These are phyloP conservation scores for Ligustrum vulgare DNA, from an alignment of 257 asterid genomes.

Conservation along the genomic window DNA sequence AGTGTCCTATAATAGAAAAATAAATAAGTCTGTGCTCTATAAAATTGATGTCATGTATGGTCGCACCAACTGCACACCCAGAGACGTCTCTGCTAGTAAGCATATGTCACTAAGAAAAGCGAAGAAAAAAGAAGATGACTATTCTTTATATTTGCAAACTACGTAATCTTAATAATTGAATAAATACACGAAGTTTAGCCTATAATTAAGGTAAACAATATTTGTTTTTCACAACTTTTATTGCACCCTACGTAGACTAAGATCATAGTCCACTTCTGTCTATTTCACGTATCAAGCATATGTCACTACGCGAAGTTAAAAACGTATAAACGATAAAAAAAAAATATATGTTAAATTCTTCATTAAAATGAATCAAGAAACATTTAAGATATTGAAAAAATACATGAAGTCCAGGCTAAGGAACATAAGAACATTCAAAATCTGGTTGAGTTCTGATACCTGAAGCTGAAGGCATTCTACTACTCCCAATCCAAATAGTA, in stretches of 20 bases:
- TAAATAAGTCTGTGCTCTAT: too few relatives aligned
- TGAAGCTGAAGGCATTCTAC: conserved; percentile 80
- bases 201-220: background rate
- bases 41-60: too few relatives aligned
- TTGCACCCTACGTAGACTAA: background rate
- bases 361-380: conserved; percentile 4
- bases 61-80: too few relatives aligned
- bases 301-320: background rate
- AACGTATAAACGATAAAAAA: background rate
- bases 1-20: too few relatives aligned
- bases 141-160: too few relatives aligned
- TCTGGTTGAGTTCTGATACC: conserved; percentile 79
- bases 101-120: too few relatives aligned
- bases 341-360: conserved; percentile 9
- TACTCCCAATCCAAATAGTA: conserved; percentile 66
- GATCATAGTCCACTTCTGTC: background rate
- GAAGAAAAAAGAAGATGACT: too few relatives aligned
- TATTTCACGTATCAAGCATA: background rate
- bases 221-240: background rate
- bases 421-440: conserved; percentile 62
- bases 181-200: background rate
- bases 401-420: conserved; percentile 31
- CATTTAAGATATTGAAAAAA: background rate
- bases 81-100: too few relatives aligned
- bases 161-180: too few relatives aligned